Evolutionary conservation across 176 grass and related monocot genomes (phyloP).

Genomic region (Lolium multiflorum): DNA sequence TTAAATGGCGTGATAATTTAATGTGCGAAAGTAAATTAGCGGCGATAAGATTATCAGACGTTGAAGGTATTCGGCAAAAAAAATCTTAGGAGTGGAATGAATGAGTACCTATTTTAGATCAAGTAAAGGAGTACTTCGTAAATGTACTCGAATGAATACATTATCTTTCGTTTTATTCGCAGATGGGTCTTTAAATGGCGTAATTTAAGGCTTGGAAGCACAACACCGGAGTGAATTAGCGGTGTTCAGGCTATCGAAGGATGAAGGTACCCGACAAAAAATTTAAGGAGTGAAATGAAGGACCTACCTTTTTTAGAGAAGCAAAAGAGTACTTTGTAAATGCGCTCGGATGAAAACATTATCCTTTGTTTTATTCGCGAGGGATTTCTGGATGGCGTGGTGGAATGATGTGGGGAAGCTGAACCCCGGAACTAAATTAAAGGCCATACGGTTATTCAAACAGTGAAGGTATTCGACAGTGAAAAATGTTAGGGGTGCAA

Average conservation of each 20-base stretch:
- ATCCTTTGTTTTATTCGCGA: too few species aligned
- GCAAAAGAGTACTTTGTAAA: background rate
- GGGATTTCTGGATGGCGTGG: background rate
- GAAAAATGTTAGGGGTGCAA: background rate
- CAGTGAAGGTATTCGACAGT: background rate
- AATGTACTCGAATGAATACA: background rate
- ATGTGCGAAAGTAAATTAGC: constrained; percentile 26
- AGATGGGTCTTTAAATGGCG: too few species aligned
- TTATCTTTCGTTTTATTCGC: too few species aligned
- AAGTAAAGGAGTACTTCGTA: background rate
- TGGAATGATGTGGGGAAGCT: background rate
- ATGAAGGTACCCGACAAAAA: too few species aligned
- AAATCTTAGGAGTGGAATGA: background rate
- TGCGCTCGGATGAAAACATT: background rate
- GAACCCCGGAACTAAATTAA: constrained; percentile 31
- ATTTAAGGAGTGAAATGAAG: too few species aligned
- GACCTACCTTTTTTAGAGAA: background rate
- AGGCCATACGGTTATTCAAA: background rate
- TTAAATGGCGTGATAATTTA: too few species aligned
- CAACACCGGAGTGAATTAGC: constrained; percentile 37
- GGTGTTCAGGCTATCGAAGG: background rate
- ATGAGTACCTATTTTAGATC: too few species aligned
- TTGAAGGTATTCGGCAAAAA: too few species aligned
- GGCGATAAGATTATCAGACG: background rate
- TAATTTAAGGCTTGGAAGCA: background rate